phyloP scores from a whole-genome alignment of 2,329 filamentous ascomycete species.

The Pleoardoris graminearum region DNA sequence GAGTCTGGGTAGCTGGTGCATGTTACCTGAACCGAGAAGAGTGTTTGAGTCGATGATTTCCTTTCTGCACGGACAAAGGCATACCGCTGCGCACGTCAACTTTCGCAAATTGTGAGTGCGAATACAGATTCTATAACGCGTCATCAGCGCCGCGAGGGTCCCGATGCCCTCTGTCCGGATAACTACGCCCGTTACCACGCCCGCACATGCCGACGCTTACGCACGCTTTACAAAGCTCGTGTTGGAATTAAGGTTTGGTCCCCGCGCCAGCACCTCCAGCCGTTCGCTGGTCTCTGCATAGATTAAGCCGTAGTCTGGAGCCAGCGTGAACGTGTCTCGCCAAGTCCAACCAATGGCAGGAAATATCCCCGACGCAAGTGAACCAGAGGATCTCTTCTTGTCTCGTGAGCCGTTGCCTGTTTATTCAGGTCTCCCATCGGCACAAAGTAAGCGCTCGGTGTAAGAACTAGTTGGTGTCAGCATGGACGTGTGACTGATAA shows the following conservation, averaged over 20 bases:
- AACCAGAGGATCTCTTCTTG: background rate
- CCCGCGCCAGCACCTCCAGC: background rate
- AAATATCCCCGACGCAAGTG: background rate
- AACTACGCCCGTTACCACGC: background rate
- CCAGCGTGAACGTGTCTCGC: background rate
- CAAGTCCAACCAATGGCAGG: background rate
- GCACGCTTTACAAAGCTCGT: background rate
- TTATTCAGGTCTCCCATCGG: background rate
- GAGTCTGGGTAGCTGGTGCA: too few relatives aligned
- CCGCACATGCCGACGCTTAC: background rate
- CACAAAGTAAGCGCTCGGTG: background rate
- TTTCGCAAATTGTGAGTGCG: too few relatives aligned
- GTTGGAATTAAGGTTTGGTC: background rate
- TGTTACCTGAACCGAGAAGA: too few relatives aligned
- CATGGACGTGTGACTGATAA: background rate
- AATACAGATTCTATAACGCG: too few relatives aligned
- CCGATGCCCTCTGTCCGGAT: too few relatives aligned
- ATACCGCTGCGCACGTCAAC: too few relatives aligned
- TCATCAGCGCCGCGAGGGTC: too few relatives aligned
- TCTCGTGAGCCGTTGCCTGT: constrained; percentile 1
- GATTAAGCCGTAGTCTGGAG: background rate
- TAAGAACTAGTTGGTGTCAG: background rate
- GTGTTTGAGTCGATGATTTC: too few relatives aligned
- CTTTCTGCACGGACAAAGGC: too few relatives aligned
- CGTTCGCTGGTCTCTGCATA: background rate